Percentiles rank a stretch among this genome's conserved stretches.
Conservation (phyloP, 2,329 filamentous ascomycete genomes). For the Claviceps pusilla region DNA sequence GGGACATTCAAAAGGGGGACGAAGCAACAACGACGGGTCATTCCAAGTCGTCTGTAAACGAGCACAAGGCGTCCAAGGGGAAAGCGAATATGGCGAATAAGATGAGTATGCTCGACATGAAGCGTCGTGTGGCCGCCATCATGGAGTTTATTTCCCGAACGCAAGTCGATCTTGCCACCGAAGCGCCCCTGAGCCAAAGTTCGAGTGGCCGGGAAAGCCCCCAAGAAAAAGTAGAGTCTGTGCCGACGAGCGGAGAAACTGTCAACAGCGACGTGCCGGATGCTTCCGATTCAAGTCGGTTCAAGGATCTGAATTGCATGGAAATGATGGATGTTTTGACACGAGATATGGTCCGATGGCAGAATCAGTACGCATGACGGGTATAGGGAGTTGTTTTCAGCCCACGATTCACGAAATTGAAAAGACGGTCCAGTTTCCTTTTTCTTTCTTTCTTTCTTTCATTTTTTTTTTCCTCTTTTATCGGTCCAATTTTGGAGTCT, state of each 20-base stretch:
- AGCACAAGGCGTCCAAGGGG: slow-evolving; percentile 39
- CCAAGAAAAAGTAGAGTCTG: slow-evolving; percentile 19
- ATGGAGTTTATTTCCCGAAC: slow-evolving; percentile 81
- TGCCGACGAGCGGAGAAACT: slow-evolving; percentile 20
- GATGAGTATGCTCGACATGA: slow-evolving; percentile 78
- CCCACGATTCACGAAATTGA: not conserved
- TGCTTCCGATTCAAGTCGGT: slow-evolving; percentile 32
- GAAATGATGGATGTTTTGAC: slow-evolving; percentile 88
- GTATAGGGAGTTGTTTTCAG: not conserved
- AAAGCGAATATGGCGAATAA: slow-evolving; percentile 44
- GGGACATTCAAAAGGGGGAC: slow-evolving; percentile 27
- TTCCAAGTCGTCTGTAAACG: slow-evolving; percentile 22
- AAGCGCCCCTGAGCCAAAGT: slow-evolving; percentile 30
- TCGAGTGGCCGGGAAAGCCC: slow-evolving; percentile 20
- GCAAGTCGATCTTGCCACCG: slow-evolving; percentile 70
- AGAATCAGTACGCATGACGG: slow-evolving; percentile 47
- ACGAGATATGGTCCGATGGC: slow-evolving; percentile 70
- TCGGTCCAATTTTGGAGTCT: not conserved
- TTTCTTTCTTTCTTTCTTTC: not conserved
- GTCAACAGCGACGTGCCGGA: slow-evolving; percentile 13
- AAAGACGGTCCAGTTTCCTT: not conserved
- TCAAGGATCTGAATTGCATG: slow-evolving; percentile 60
- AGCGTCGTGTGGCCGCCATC: slow-evolving; percentile 67
- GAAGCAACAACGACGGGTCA: slow-evolving; percentile 18
- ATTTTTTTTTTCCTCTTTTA: not conserved